Percentiles rank a stretch among this genome's conserved stretches.
Evolutionary conservation across 371 early-diverging fungal species (phyloP).

Genomic region (Mortierella sp.): DNA sequence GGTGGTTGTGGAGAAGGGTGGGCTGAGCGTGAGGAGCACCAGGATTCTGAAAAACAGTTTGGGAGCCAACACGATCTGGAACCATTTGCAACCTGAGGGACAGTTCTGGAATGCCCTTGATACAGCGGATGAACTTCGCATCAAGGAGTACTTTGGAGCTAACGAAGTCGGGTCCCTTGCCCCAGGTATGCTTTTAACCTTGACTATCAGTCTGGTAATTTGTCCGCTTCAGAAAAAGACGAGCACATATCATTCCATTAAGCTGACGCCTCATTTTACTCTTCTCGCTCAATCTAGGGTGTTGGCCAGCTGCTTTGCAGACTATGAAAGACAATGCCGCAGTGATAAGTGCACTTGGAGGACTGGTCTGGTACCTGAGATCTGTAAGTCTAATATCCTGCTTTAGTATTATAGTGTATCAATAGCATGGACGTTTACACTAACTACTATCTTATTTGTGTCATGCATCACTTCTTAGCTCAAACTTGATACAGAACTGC

Average conservation of each 20-base stretch:
- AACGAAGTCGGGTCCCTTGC: constrained; percentile 35
- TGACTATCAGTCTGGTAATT: neutral
- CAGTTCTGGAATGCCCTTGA: constrained; percentile 90
- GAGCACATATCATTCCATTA: neutral
- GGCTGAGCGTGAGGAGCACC: constrained; percentile 73
- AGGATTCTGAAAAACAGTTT: constrained; percentile 82
- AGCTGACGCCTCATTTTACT: neutral
- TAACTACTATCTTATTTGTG: neutral
- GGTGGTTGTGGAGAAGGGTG: constrained; percentile 87
- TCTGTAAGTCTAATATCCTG: constrained; percentile 58
- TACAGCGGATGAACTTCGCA: constrained; percentile 79
- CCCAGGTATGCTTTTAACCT: constrained; percentile 12
- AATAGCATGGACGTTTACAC: neutral
- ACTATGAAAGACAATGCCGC: constrained; percentile 57
- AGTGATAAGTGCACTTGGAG: constrained; percentile 84
- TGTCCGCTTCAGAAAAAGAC: neutral
- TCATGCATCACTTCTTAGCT: constrained; percentile 58
- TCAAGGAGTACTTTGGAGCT: constrained; percentile 76
- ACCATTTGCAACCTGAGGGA: constrained; percentile 74
- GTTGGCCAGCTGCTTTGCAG: constrained; percentile 77
- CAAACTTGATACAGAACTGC: constrained; percentile 88
- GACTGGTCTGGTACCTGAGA: constrained; percentile 83
- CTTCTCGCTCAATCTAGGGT: constrained; percentile 67
- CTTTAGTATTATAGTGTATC: neutral
- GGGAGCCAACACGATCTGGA: constrained; percentile 73